These are phyloP conservation scores for Rhizopogon parksii DNA, from an alignment of 1,284 basidiomycete genomes.

Conservation along the genomic window DNA sequence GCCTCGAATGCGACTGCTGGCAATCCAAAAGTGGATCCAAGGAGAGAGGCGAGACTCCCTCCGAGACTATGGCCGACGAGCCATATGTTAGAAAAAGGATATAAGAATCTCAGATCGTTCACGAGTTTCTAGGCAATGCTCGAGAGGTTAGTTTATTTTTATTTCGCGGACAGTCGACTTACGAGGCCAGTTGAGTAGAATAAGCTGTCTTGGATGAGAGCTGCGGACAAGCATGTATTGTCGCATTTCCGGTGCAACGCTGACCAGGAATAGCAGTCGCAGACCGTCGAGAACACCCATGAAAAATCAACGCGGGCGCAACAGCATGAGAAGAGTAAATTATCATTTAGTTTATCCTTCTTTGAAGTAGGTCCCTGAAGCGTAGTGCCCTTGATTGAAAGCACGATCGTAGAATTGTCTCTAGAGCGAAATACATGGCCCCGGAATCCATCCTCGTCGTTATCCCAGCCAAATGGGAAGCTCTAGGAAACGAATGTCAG, in stretches of 20 bases:
- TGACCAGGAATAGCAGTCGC: slow-evolving; percentile 73
- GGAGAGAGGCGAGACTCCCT: slow-evolving; percentile 79
- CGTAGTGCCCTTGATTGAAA: slow-evolving; percentile 95
- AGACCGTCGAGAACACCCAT: slow-evolving; percentile 79
- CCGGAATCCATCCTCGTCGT: slow-evolving; percentile 74
- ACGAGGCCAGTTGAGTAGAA: slow-evolving; percentile 85
- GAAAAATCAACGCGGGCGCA: slow-evolving; percentile 90
- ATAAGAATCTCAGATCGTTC: slow-evolving; percentile 75
- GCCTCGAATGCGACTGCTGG: slow-evolving; percentile 91
- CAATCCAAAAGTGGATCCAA: slow-evolving; percentile 91
- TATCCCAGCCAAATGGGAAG: slow-evolving; percentile 90
- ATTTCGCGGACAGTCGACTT: slow-evolving; percentile 23
- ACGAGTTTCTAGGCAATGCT: slow-evolving; percentile 46
- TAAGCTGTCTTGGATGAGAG: slow-evolving; percentile 83
- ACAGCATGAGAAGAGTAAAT: slow-evolving; percentile 95
- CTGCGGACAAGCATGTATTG: slow-evolving; percentile 74
- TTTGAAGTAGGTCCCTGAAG: slow-evolving; percentile 76
- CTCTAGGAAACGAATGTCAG: slow-evolving; percentile 39
- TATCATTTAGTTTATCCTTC: slow-evolving; percentile 96
- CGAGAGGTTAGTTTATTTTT: neutral
- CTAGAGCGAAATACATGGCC: slow-evolving; percentile 84
- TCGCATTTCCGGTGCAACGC: slow-evolving; percentile 68
- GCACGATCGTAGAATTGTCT: slow-evolving; percentile 77
- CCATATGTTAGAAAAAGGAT: slow-evolving; percentile 87
- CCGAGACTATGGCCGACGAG: slow-evolving; percentile 87